Percentiles rank a stretch among this genome's conserved stretches.
phyloP scores from a whole-genome alignment of 495 filamentous ascomycete species.

The Penicillium diatomitis region DNA sequence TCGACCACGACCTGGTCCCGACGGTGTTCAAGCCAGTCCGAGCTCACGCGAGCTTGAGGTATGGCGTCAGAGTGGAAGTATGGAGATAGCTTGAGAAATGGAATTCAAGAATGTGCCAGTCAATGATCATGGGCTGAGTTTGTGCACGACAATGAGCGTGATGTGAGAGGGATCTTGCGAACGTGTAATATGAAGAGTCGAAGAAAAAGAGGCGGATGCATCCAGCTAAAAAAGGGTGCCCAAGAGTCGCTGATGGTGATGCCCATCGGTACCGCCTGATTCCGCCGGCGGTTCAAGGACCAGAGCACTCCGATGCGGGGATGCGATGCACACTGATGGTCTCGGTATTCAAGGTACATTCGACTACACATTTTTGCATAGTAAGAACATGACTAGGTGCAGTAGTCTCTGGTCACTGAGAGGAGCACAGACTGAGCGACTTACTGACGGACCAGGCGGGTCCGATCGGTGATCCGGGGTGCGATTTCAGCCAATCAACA shows the following conservation, averaged over 20 bases:
- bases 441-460: too few species aligned
- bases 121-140: too few species aligned
- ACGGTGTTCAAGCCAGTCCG: constrained; percentile 15
- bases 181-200: not conserved
- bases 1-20: constrained; percentile 1
- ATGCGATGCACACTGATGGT: not conserved
- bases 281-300: constrained; percentile 2
- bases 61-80: too few species aligned
- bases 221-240: not conserved
- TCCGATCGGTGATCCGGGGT: not conserved
- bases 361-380: too few species aligned
- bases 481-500: constrained; percentile 8
- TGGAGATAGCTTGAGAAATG: not conserved
- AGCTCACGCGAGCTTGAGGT: constrained; percentile 1
- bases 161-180: not conserved
- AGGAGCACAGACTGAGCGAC: too few species aligned
- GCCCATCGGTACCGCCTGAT: not conserved
- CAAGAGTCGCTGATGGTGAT: not conserved
- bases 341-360: too few species aligned
- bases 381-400: too few species aligned
- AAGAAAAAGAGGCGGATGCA: not conserved
- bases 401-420: too few species aligned
- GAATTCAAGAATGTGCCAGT: not conserved
- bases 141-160: not conserved
- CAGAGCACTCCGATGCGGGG: constrained; percentile 9